These are phyloP conservation scores for Meripilus lineatus DNA, from an alignment of 1,284 basidiomycete species.

Conservation along the genomic window DNA sequence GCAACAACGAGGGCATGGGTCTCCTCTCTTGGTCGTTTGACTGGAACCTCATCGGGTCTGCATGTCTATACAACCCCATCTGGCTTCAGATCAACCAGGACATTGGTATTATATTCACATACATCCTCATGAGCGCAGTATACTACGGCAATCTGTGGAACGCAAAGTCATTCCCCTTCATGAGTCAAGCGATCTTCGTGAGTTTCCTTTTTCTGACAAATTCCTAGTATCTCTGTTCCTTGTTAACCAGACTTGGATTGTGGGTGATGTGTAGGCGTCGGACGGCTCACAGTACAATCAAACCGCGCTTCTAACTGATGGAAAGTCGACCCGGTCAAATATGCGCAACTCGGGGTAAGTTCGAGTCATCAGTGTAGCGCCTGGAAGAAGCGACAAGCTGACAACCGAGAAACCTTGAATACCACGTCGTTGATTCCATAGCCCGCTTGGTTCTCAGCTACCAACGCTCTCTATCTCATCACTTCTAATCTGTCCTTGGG, in stretches of 20 bases:
- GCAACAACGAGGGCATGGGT: conserved; percentile 55
- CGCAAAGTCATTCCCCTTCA: conserved; percentile 29
- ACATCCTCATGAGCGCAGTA: conserved; percentile 27
- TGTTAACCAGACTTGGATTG: not conserved
- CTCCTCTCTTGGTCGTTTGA: conserved; percentile 50
- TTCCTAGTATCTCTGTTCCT: not conserved
- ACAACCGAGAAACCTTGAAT: not conserved
- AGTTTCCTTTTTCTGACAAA: conserved; percentile 3
- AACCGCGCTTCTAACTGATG: conserved; percentile 26
- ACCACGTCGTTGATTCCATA: conserved; percentile 8
- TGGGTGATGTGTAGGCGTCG: conserved; percentile 13
- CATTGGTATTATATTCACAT: conserved; percentile 27
- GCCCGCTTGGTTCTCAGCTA: conserved; percentile 28
- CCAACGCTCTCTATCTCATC: conserved; percentile 27
- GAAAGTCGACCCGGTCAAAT: conserved; percentile 25
- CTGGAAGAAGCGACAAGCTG: not conserved
- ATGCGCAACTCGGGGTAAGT: conserved; percentile 23
- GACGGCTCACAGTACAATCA: conserved; percentile 28
- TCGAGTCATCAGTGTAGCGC: not conserved
- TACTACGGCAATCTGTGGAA: conserved; percentile 31
- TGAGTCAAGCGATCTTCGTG: conserved; percentile 29
- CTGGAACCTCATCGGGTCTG: conserved; percentile 37
- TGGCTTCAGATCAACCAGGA: conserved; percentile 30
- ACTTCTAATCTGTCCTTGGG: conserved; percentile 28
- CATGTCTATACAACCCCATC: conserved; percentile 25